Base-by-base conservation (phyloP, 495 filamentous ascomycete species). In the Bombardia bombarda region DNA sequence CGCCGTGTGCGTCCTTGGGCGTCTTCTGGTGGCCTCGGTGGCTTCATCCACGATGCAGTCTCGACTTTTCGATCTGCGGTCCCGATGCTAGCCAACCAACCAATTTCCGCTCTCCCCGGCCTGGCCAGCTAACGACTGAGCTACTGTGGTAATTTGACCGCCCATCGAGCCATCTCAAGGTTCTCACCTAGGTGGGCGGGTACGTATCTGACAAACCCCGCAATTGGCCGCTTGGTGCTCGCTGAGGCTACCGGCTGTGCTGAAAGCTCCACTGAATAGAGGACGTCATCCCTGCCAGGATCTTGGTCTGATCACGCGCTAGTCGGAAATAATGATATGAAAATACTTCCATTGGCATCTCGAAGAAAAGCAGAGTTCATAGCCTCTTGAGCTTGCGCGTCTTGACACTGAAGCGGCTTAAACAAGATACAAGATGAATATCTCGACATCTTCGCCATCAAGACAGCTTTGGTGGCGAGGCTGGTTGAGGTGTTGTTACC, bases 251-350 rank as follows among this genome's bases (percentile, higher is more conserved):
- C 32, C 18, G 21, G 17, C 17, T 20, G n/a, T n/a, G n/a, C n/a
- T n/a, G n/a, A n/a, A n/a, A 7, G 16, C 20, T 9, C 20, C 4
- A 5, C 8, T 7, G 32, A 14, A 38, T 19, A 7, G n/a, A 38
- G 20, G 35, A 38, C 35, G 35, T 38, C 35, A 38, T 38, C 18
- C 17, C 32, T 34, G 32, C 32, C 32, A n/a, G n/a, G n/a, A n/a
- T n/a, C n/a, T n/a, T n/a, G n/a, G n/a, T n/a, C n/a, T n/a, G n/a
- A n/a, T n/a, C n/a, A n/a, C n/a, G n/a, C n/a, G n/a, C n/a, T n/a
- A n/a, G n/a, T n/a, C n/a, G n/a, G n/a, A n/a, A n/a, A n/a, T n/a
- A n/a, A n/a, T n/a, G n/a, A n/a, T n/a, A n/a, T n/a, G n/a, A n/a
- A n/a, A n/a, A n/a, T n/a, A n/a, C n/a, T n/a, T n/a, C n/a, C n/a